phyloP scores from a whole-genome alignment of 2,329 filamentous ascomycete genomes.

The Pseudogymnoascus sp. region DNA sequence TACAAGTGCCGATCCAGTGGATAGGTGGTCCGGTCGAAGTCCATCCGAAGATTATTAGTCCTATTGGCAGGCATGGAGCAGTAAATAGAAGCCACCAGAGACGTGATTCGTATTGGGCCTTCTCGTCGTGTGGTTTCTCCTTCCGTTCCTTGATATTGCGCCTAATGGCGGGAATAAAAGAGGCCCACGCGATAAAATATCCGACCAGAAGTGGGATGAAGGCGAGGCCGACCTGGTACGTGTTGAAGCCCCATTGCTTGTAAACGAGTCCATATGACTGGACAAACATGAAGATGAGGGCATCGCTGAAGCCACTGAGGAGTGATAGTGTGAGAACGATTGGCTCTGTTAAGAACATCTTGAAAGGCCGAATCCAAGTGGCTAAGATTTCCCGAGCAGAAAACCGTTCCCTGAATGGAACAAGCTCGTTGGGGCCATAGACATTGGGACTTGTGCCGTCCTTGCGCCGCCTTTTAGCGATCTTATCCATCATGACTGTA shows the following conservation, averaged over 20 bases:
- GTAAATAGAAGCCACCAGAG: constrained; percentile 59
- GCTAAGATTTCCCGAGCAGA: constrained; percentile 47
- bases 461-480: constrained; percentile 67
- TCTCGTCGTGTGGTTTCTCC: constrained; percentile 45
- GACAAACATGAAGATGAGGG: constrained; percentile 71
- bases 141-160: constrained; percentile 45
- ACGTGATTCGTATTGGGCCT: constrained; percentile 62
- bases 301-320: constrained; percentile 65
- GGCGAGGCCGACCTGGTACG: constrained; percentile 48
- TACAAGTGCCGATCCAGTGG: constrained; percentile 61
- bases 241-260: constrained; percentile 56
- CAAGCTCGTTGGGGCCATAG: constrained; percentile 67
- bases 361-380: constrained; percentile 59
- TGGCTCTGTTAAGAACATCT: constrained; percentile 67
- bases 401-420: constrained; percentile 52
- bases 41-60: constrained; percentile 64
- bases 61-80: constrained; percentile 55
- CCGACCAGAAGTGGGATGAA: constrained; percentile 62
- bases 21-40: constrained; percentile 55
- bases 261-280: constrained; percentile 65
- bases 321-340: constrained; percentile 66
- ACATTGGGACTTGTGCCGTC: constrained; percentile 47
- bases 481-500: constrained; percentile 69
- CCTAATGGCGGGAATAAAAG: constrained; percentile 51
- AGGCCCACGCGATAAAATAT: constrained; percentile 55